Percentiles rank a stretch among this genome's conserved stretches.
Conservation (phyloP, 176 grass and related monocot genomes). For the Hordeum vulgare region MorexV3_pseudomolecules_assembly NC_058519.1:360651205-360651704, state of each 20-base stretch:
- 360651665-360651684: slow-evolving; percentile 50
- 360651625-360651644: slow-evolving; percentile 37
- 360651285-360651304: slow-evolving; percentile 53
- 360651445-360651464: slow-evolving; percentile 11
- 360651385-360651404: neutral
- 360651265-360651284: slow-evolving; percentile 78
- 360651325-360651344: slow-evolving; percentile 38
- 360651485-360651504: slow-evolving; percentile 19
- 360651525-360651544: slow-evolving; percentile 83
- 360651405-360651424: neutral
- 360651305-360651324: slow-evolving; percentile 27
- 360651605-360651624: slow-evolving; percentile 33
- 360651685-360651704: slow-evolving; percentile 88
- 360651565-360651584: slow-evolving; percentile 36
- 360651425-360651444: slow-evolving; percentile 3
- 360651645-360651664: slow-evolving; percentile 39
- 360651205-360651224: slow-evolving; percentile 68
- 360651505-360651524: slow-evolving; percentile 92
- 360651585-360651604: slow-evolving; percentile 43
- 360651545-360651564: slow-evolving; percentile 39
- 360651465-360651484: slow-evolving; percentile 65
- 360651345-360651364: slow-evolving; percentile 61
- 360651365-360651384: slow-evolving; percentile 8
- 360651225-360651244: slow-evolving; percentile 48
- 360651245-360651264: slow-evolving; percentile 80